Conservation (phyloP, 2,329 filamentous ascomycete genomes). For the Didymosphaeria variabile region DNA sequence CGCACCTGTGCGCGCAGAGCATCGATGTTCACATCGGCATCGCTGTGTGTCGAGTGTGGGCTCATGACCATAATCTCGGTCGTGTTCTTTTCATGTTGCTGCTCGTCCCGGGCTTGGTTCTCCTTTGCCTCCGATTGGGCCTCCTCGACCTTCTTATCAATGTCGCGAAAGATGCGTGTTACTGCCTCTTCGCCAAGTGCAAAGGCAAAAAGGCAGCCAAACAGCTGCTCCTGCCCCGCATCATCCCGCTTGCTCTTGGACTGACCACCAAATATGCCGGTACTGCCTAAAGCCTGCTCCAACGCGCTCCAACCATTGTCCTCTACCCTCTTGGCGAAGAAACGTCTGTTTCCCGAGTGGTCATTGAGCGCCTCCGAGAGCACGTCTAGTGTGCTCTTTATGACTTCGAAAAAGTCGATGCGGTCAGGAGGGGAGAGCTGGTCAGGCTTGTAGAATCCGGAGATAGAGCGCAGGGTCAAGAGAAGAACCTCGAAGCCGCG, state of each 20-base stretch:
- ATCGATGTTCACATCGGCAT: conserved; percentile 38
- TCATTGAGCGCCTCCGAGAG: conserved; percentile 78
- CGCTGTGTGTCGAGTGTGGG: conserved; percentile 37
- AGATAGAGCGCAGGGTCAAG: conserved; percentile 72
- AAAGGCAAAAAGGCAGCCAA: conserved; percentile 83
- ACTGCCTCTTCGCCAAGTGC: conserved; percentile 80
- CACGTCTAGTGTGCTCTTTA: conserved; percentile 76
- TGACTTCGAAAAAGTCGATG: conserved; percentile 70
- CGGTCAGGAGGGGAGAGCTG: conserved; percentile 70
- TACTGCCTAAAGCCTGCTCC: conserved; percentile 75
- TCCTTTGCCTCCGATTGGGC: conserved; percentile 24
- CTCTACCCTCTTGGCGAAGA: conserved; percentile 80
- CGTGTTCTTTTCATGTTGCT: conserved; percentile 19
- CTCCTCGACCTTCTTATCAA: conserved; percentile 40
- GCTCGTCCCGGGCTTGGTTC: neutral
- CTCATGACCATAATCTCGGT: conserved; percentile 38
- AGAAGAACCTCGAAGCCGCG: conserved; percentile 80
- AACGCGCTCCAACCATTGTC: conserved; percentile 81
- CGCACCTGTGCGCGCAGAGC: conserved; percentile 41
- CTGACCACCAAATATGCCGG: conserved; percentile 59
- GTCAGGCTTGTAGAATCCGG: conserved; percentile 77
- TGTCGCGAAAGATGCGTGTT: conserved; percentile 68
- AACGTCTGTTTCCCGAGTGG: conserved; percentile 86
- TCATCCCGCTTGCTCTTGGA: conserved; percentile 45
- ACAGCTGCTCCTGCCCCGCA: conserved; percentile 72